These are phyloP conservation scores for Ogataea methanolica DNA, from an alignment of 805 yeast species.

Conservation along the genomic window DNA sequence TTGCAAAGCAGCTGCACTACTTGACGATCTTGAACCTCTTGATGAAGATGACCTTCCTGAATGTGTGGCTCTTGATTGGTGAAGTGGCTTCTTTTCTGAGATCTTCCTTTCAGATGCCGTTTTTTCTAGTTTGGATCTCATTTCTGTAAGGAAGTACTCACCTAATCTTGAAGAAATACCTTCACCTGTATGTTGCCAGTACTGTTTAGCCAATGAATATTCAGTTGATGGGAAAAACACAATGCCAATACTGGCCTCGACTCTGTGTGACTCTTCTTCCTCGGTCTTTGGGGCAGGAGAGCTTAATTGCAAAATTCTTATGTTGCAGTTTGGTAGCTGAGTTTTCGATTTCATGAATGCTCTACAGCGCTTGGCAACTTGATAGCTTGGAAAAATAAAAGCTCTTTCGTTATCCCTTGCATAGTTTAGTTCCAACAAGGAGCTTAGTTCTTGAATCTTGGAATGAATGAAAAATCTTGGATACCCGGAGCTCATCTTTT, in stretches of 20 bases:
- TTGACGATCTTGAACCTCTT: slow-evolving; percentile 21
- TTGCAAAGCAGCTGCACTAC: slow-evolving; percentile 12
- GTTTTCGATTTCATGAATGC: slow-evolving; percentile 57
- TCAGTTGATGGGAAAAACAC: slow-evolving; percentile 68
- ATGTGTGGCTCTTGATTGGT: not conserved
- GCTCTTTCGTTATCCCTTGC: slow-evolving; percentile 77
- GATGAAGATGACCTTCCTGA: slow-evolving; percentile 11
- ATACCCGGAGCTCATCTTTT: slow-evolving; percentile 79
- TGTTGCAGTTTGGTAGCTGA: slow-evolving; percentile 30
- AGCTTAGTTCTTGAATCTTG: slow-evolving; percentile 52
- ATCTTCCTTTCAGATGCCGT: slow-evolving; percentile 18
- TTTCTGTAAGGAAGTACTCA: slow-evolving; percentile 70
- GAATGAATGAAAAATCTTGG: slow-evolving; percentile 78
- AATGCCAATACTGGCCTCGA: slow-evolving; percentile 68
- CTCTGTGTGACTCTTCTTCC: slow-evolving; percentile 53
- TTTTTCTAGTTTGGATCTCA: slow-evolving; percentile 37
- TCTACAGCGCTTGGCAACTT: slow-evolving; percentile 80
- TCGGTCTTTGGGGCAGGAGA: slow-evolving; percentile 61
- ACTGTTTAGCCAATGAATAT: slow-evolving; percentile 66
- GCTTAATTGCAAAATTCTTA: slow-evolving; percentile 68
- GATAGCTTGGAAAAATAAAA: slow-evolving; percentile 72
- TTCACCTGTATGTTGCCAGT: slow-evolving; percentile 98
- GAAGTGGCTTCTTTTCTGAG: slow-evolving; percentile 1
- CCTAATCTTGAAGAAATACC: slow-evolving; percentile 91
- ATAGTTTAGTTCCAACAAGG: slow-evolving; percentile 56